phyloP scores from a whole-genome alignment of 2,329 filamentous ascomycete genomes.

The Talaromyces sp. region DNA sequence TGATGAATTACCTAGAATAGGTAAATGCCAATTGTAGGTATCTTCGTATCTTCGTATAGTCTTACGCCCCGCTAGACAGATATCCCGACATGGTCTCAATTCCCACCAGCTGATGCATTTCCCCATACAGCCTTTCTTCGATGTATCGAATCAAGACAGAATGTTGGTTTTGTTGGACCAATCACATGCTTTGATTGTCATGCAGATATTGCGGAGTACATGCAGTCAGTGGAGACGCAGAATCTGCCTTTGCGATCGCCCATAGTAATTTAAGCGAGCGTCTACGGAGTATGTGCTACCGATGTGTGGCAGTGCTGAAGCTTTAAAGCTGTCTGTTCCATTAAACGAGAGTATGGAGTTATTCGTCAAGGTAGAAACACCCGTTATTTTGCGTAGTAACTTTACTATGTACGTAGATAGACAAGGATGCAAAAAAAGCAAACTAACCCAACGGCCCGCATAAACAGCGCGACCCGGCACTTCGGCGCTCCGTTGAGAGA shows the following conservation, averaged over 20 bases:
- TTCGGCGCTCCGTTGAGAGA: neutral
- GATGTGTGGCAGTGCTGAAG: neutral
- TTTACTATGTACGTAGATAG: neutral
- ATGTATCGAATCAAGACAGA: neutral
- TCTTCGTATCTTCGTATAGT: neutral
- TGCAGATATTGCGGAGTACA: slow-evolving; percentile 6
- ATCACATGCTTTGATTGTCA: neutral
- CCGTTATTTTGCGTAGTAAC: neutral
- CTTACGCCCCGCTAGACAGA: neutral
- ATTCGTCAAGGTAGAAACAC: neutral
- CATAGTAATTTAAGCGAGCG: neutral
- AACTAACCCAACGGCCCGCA: slow-evolving; percentile 1
- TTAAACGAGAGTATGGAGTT: neutral
- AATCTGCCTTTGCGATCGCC: neutral
- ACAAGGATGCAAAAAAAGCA: slow-evolving; percentile 2
- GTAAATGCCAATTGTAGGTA: neutral
- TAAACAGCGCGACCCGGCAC: slow-evolving; percentile 7
- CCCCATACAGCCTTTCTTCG: neutral
- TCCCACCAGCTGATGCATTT: neutral
- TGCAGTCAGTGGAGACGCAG: neutral
- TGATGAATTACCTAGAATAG: neutral
- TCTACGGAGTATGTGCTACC: neutral
- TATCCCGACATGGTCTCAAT: neutral
- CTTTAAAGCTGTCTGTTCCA: neutral
- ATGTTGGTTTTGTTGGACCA: neutral